Base-by-base conservation (phyloP, 495 filamentous ascomycete genomes). In the Sphaerosporella brunnea region DNA sequence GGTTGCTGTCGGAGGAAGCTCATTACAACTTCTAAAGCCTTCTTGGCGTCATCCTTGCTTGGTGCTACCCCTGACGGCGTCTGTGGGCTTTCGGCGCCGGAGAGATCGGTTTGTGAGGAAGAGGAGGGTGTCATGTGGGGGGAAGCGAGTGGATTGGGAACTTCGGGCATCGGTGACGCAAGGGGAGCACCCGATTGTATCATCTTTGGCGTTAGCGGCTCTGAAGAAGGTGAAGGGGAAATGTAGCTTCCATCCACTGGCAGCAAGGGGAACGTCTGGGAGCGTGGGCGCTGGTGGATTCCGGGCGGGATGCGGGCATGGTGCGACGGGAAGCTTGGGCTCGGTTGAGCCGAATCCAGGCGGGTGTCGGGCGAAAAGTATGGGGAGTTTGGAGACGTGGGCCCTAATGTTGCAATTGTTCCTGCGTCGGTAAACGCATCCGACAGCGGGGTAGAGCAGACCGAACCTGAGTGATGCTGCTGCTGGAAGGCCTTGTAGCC, bases 181-280 rank as follows among this genome's bases (percentile, higher is more conserved):
- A 87, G 69, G 20, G 68, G 68, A 4, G 73, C 70, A 23, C 70
- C 64, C 36, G 69, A 64, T 51, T 73, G 69, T 32, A 63, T 54
- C 23, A 53, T 47, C 63, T 84, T 85, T 5, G 77, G 73, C 16
- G 73, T 77, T 26, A 79, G 55, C 7, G 77, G 70, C 32, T 85
- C 80, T 10, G 72, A 68, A 2, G 68, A 63, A 40, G 77, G 68
- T 18, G 76, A 64, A 45, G 75, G 71, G 35, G 79, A 74, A 55
- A 84, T 73, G 56, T 82, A 79, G 39, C 74, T 76, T 3, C 82
- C 71, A 53, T 90, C 81, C 25, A 77, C 65, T 30, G 67, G 62
- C 44, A 80, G 64, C 23, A 77, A 72, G 21, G 90, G 87, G 45
- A 94, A 90, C 0, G 90, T 96, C 63, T 93, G 86, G 63, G 86